These are phyloP conservation scores for Wallemia hederae DNA, from an alignment of 1,284 basidiomycete genomes.

Conservation along the genomic window DNA sequence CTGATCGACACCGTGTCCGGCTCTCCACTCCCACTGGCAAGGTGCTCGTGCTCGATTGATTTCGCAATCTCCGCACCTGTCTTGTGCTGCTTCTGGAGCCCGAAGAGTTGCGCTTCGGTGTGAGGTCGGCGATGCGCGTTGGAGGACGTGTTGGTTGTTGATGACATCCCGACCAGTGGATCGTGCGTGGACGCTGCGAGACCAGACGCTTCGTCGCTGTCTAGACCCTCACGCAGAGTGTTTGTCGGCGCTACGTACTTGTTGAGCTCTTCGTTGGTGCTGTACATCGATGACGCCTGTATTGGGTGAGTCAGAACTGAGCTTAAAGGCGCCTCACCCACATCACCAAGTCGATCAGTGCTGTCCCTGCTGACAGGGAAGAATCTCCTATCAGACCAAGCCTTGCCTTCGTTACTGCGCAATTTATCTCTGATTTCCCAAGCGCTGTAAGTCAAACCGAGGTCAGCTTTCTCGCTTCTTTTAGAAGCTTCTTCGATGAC, in stretches of 20 bases:
- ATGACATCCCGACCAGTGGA: too few relatives aligned
- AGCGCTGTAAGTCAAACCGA: not conserved
- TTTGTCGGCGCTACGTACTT: not conserved
- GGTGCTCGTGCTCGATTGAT: not conserved
- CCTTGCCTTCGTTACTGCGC: not conserved
- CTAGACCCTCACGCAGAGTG: not conserved
- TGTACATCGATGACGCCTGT: not conserved
- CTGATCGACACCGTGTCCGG: not conserved
- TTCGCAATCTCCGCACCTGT: not conserved
- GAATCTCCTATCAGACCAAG: not conserved
- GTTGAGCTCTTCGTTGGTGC: not conserved
- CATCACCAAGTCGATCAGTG: not conserved
- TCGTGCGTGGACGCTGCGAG: not conserved
- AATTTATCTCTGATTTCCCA: not conserved
- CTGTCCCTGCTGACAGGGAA: not conserved
- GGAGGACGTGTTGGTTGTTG: too few relatives aligned
- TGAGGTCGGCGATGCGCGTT: not conserved
- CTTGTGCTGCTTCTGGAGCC: not conserved
- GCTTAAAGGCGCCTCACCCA: not conserved
- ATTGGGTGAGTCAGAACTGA: not conserved
- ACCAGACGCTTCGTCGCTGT: not conserved
- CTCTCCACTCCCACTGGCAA: not conserved
- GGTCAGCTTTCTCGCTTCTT: not conserved
- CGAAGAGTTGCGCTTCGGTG: not conserved
- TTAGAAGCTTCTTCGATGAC: not conserved